phyloP scores from a whole-genome alignment of 148 eudicot species.

The Selenicereus undatus region DNA sequence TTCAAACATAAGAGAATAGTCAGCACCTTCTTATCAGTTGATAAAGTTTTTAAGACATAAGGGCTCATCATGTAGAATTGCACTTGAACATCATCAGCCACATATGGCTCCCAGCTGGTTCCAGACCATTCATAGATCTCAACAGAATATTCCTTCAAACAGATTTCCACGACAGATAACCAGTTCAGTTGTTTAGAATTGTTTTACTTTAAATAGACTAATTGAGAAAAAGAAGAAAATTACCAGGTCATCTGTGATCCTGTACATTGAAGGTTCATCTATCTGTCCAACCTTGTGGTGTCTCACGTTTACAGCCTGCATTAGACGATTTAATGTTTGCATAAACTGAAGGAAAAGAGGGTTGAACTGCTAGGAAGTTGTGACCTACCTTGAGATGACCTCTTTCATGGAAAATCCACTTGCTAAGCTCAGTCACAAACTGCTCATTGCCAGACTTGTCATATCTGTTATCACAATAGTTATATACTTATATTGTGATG shows the following conservation, averaged over 20 bases:
- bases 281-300: conserved; percentile 37
- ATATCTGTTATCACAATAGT: conserved; percentile 34
- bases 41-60: conserved; percentile 36
- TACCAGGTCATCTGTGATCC: conserved; percentile 39
- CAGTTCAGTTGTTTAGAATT: not conserved
- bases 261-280: conserved; percentile 40
- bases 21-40: conserved; percentile 39
- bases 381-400: conserved; percentile 77
- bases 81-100: conserved; percentile 38
- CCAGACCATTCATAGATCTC: conserved; percentile 46
- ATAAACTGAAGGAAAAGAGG: not conserved
- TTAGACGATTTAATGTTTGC: not conserved
- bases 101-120: conserved; percentile 41
- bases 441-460: conserved; percentile 84
- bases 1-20: not conserved
- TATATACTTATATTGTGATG: too few species aligned
- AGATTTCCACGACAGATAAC: not conserved
- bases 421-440: conserved; percentile 75
- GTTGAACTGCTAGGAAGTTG: not conserved
- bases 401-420: conserved; percentile 93
- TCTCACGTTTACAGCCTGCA: conserved; percentile 33
- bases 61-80: conserved; percentile 54
- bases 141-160: conserved; percentile 35
- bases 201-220: not conserved
- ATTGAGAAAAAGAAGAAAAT: not conserved